Percentiles rank a stretch among this genome's conserved stretches.
Evolutionary conservation across 371 early-diverging fungal genomes (phyloP).

Genomic region (Choanephora cucurbitarum): DNA sequence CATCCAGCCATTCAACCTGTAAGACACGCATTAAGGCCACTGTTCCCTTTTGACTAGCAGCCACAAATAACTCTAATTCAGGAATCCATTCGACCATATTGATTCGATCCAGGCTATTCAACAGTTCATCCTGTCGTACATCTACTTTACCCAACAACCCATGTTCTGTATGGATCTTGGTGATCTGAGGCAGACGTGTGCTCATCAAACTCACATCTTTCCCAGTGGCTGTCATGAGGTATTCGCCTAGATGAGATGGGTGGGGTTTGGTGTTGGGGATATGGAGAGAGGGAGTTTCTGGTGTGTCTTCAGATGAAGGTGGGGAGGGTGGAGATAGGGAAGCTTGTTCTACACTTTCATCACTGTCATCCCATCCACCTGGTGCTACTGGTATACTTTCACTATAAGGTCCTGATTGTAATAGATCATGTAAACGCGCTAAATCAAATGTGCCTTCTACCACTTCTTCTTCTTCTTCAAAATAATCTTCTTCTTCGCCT

Average conservation of each 20-base stretch:
- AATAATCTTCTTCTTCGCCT: conserved; percentile 10
- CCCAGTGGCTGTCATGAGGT: conserved; percentile 37
- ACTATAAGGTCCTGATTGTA: too few species aligned
- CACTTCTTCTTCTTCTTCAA: conserved; percentile 9
- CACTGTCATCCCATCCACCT: too few species aligned
- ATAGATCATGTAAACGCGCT: neutral
- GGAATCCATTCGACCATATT: conserved; percentile 52
- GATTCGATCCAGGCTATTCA: conserved; percentile 35
- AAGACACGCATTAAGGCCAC: conserved; percentile 44
- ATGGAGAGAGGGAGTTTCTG: neutral
- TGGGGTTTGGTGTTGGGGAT: conserved; percentile 2
- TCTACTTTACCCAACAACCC: conserved; percentile 38
- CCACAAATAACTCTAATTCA: conserved; percentile 40
- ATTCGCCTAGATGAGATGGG: conserved; percentile 18
- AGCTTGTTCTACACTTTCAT: too few species aligned
- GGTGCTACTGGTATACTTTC: too few species aligned
- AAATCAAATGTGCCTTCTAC: neutral
- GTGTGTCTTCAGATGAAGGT: too few species aligned
- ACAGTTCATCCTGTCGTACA: conserved; percentile 35
- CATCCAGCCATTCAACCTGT: conserved; percentile 35
- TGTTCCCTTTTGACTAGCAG: conserved; percentile 49
- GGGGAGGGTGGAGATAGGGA: too few species aligned
- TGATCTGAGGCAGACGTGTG: conserved; percentile 26
- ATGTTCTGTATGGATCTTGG: conserved; percentile 28
- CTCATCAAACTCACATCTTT: conserved; percentile 33